Evolutionary conservation across 2,329 filamentous ascomycete species (phyloP).

Genomic region (Davidsoniella virescens): DNA sequence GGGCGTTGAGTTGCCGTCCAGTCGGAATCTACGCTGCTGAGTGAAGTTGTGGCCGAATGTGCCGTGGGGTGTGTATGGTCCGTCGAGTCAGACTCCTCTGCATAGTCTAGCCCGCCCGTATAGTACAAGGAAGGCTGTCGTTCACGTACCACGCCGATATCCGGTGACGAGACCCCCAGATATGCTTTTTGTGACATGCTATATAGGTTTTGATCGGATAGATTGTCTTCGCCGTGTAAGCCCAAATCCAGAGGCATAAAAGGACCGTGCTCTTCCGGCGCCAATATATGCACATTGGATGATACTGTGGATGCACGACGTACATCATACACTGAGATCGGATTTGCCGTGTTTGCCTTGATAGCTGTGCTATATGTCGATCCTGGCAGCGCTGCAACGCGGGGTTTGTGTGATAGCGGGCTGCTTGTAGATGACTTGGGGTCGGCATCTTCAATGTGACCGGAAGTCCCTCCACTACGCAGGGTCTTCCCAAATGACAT

Average conservation of each 20-base stretch:
- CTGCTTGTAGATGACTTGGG: too few relatives aligned
- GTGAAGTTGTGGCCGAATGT: slow-evolving; percentile 8
- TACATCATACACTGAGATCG: not conserved
- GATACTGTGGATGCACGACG: not conserved
- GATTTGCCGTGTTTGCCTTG: too few relatives aligned
- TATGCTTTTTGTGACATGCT: not conserved
- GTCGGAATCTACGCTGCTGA: slow-evolving; percentile 10
- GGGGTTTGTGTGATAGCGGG: too few relatives aligned
- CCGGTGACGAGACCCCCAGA: too few relatives aligned
- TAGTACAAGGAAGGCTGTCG: slow-evolving; percentile 4
- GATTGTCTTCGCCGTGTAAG: not conserved
- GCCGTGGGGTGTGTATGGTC: not conserved
- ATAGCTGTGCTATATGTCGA: too few relatives aligned
- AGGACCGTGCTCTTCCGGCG: not conserved
- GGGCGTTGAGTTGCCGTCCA: too few relatives aligned
- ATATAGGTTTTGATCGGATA: not conserved
- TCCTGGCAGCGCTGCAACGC: too few relatives aligned
- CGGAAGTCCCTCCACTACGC: too few relatives aligned
- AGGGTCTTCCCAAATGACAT: too few relatives aligned
- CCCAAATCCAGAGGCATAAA: not conserved
- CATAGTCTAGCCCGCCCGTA: not conserved
- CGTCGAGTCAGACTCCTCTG: not conserved
- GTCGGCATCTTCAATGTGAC: too few relatives aligned
- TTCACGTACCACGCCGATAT: not conserved
- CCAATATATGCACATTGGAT: too few relatives aligned